These are phyloP conservation scores for Stylonectria norvegica DNA, from an alignment of 2,329 filamentous ascomycete genomes.

Conservation along the genomic window DNA sequence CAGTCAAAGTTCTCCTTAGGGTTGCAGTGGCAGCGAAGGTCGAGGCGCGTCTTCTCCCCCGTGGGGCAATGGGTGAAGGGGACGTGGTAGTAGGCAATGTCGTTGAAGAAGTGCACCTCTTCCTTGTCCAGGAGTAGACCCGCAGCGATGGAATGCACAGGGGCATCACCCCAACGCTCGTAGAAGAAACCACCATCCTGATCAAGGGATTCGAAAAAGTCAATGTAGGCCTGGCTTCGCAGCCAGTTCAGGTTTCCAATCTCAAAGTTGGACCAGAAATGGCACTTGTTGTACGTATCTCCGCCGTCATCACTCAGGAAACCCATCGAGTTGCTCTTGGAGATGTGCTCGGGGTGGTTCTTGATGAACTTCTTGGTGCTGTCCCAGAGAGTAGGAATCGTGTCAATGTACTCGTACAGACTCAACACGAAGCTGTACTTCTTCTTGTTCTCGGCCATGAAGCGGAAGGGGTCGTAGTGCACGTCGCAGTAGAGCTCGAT, in stretches of 20 bases:
- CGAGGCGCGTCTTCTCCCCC: conserved; percentile 75
- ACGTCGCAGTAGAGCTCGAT: conserved; percentile 96
- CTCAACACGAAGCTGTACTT: conserved; percentile 98
- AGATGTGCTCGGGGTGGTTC: conserved; percentile 84
- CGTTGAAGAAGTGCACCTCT: conserved; percentile 97
- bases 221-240: conserved; percentile 79
- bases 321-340: conserved; percentile 77
- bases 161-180: conserved; percentile 96
- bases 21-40: conserved; percentile 91
- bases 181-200: conserved; percentile 96
- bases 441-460: conserved; percentile 93
- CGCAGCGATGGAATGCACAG: conserved; percentile 96
- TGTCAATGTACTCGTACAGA: conserved; percentile 94
- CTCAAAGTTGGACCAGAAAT: conserved; percentile 99
- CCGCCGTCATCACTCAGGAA: conserved; percentile 92
- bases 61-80: conserved; percentile 98
- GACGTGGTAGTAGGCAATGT: conserved; percentile 97
- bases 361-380: conserved; percentile 93
- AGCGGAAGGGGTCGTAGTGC: conserved; percentile 92
- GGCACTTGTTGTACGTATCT: conserved; percentile 92
- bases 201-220: conserved; percentile 88
- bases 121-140: conserved; percentile 84
- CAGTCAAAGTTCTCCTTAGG: conserved; percentile 98
- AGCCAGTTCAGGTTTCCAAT: conserved; percentile 93
- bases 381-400: conserved; percentile 93